Base-by-base conservation (phyloP, 2,329 filamentous ascomycete species). In the Aspergillus neotritici region DNA sequence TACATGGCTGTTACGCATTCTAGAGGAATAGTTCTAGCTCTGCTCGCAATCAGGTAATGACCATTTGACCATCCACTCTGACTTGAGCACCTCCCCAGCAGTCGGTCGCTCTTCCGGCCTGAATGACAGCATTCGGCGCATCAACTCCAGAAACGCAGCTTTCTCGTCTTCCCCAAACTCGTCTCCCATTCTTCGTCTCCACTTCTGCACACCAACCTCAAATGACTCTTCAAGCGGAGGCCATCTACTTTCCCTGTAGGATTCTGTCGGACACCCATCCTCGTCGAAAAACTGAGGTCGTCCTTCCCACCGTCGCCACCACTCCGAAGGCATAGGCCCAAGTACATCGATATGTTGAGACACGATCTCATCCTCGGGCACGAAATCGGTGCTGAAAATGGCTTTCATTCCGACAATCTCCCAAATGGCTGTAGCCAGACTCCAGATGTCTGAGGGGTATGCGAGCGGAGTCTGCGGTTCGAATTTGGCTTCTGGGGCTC, bases 31-130 rank as follows among this genome's bases (percentile, higher is more conserved):
- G 21, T 3, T 25, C 7, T 25, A 25, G 21, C 21, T 9, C 21
- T 2, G 6, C 7, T 25, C 39, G 16, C 29, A 48, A 34, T 56
- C 49, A 35, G 56, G 56, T 30, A 58, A 45, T n/a, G 36, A 58
- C 63, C 62, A 67, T 31, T 60, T 64, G 0, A 54, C 47, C 55
- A 66, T 64, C 62, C 62, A 67, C 21, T 64, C 55, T 1, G 60
- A 67, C 40, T 40, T 38, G 10, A 66, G 42, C 2, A 67, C 56
- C 33, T 61, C 51, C 9, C 61, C 47, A 13, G 50, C 54, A 13
- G 58, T 59, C 14, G 51, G 49, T 39, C 64, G 51, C 7, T 62
- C 52, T 40, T 60, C 54, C 1, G 58, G 58, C 10, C 48, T 45
- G 16, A 61, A 64, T 30, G 29, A 38, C 14, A 66, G 43, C 61